Base-by-base conservation (phyloP, 805 yeast species). In the Wickerhamomyces alni region DNA sequence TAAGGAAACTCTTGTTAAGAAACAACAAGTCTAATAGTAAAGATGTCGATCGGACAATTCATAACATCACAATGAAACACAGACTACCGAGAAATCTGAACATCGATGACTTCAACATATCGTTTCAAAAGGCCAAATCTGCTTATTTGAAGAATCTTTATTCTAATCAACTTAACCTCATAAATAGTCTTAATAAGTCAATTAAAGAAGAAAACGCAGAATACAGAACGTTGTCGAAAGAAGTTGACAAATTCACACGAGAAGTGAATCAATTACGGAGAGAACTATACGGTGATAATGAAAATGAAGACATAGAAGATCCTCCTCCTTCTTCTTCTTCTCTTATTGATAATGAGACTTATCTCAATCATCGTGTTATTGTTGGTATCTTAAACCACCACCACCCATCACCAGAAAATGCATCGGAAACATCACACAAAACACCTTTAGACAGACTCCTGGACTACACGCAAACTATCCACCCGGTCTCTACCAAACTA, bases 91-190 rank as follows among this genome's bases (percentile, higher is more conserved):
- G 30, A 28, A 33, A 33, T 2, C 12, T 44, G 13, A 38, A 45
- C 21, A 29, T 26, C 2, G 25, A 39, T 5, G 58, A 55, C 31
- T 44, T 45, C 22, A 47, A 53, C 33, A 30, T 44, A 17, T 55
- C 48, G 33, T 47, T 45, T 33, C 56, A 50, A 27, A 11, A 41
- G 8, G 45, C 45, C 30, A 50, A 52, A 17, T 32, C 46, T 15
- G 25, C 33, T 8, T 51, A 42, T 19, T 18, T 53, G 10, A 37
- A 45, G 19, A 45, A 43, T 25, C 16, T 50, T 5, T 39, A 43
- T 6, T 42, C 52, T 4, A 48, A 45, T 33, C 58, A 55, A 27
- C 8, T 44, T 17, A 39, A 46, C 18, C 30, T 50, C n/a, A 40
- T 52, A 2, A 40, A 47, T 1, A 37, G 29, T 1, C 25, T 55